These are phyloP conservation scores for Globisporangium splendens DNA, from an alignment of 352 stramenopile species.

Conservation along the genomic window DNA sequence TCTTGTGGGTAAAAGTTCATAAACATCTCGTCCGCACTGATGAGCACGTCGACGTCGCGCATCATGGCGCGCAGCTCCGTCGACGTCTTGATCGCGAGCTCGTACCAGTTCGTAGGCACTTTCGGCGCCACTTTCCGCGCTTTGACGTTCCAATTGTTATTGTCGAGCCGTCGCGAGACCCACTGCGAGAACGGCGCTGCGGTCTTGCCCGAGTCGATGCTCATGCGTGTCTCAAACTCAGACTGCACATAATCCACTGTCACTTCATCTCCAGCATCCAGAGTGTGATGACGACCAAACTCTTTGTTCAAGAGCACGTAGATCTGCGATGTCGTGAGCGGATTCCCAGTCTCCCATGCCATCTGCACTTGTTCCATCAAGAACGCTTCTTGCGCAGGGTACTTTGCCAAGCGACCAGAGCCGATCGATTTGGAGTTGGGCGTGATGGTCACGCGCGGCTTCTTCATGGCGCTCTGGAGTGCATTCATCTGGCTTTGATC, in stretches of 20 bases:
- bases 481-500: not conserved
- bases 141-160: not conserved
- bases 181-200: not conserved
- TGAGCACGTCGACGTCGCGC: not conserved
- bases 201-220: not conserved
- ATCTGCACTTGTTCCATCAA: not conserved
- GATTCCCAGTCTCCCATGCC: not conserved
- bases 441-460: not conserved
- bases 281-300: not conserved
- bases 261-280: not conserved
- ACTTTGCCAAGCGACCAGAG: not conserved
- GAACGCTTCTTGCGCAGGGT: not conserved
- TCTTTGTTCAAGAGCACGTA: not conserved
- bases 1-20: not conserved
- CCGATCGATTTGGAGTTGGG: not conserved
- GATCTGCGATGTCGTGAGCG: not conserved
- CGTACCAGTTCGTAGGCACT: not conserved
- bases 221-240: not conserved
- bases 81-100: not conserved
- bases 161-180: not conserved
- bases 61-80: not conserved
- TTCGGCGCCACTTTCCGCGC: not conserved
- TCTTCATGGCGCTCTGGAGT: not conserved
- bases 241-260: not conserved
- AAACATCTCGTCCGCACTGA: not conserved